phyloP scores from a whole-genome alignment of 768 basidiomycete species.

The Hygrophoropsis aurantiaca region DNA sequence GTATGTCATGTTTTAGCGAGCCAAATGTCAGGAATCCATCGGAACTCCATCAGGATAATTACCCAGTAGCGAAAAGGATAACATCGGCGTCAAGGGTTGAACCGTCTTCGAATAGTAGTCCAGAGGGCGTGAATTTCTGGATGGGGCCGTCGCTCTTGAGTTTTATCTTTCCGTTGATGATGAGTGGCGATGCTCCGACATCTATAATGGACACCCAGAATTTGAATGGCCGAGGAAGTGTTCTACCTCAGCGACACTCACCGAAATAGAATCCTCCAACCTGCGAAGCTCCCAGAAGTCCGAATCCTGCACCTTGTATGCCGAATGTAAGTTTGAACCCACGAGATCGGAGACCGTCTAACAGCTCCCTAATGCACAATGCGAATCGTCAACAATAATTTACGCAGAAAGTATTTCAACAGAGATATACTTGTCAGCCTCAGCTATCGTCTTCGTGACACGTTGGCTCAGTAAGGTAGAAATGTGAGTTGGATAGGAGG shows the following conservation, averaged over 20 bases:
- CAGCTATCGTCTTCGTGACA: slow-evolving; percentile 40
- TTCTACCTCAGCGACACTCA: slow-evolving; percentile 24
- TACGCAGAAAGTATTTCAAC: not conserved
- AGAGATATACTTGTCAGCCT: slow-evolving; percentile 45
- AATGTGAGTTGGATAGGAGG: slow-evolving; percentile 36
- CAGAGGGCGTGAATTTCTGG: slow-evolving; percentile 40
- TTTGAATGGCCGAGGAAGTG: not conserved
- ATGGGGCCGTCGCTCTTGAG: slow-evolving; percentile 61
- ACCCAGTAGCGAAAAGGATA: slow-evolving; percentile 62
- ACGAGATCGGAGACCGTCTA: slow-evolving; percentile 49
- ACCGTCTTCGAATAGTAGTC: slow-evolving; percentile 50
- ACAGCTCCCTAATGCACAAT: slow-evolving; percentile 31
- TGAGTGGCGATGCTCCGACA: slow-evolving; percentile 57
- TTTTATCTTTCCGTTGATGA: slow-evolving; percentile 69
- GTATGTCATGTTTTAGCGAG: not conserved
- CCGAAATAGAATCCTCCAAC: slow-evolving; percentile 65
- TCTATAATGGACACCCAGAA: too few relatives aligned
- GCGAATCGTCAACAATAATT: not conserved
- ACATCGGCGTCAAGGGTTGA: slow-evolving; percentile 50
- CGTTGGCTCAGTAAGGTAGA: slow-evolving; percentile 31
- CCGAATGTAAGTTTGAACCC: slow-evolving; percentile 57
- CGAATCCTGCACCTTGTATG: slow-evolving; percentile 45
- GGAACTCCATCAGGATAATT: slow-evolving; percentile 2
- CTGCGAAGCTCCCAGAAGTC: slow-evolving; percentile 42
- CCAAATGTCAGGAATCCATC: too few relatives aligned